Evolutionary conservation across 345 rosid genomes (phyloP).

Genomic region (Sisymbrium irio): DNA sequence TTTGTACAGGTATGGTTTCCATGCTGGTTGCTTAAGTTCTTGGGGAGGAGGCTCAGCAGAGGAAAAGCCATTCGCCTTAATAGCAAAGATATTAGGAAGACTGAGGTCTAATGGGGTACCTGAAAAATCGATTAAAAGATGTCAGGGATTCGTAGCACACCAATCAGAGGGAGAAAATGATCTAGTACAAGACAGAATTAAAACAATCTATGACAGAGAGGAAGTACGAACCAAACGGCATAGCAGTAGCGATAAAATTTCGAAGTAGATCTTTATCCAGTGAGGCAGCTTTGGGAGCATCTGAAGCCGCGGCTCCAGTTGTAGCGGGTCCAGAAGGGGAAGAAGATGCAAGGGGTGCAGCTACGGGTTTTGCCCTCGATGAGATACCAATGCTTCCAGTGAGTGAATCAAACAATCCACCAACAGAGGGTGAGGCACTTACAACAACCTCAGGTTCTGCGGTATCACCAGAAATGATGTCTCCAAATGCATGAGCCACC

Average conservation of each 20-base stretch:
- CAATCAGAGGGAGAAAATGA: no score
- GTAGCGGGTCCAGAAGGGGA: conserved; percentile 47
- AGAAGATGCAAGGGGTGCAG: conserved; percentile 74
- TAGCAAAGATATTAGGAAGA: conserved; percentile 54
- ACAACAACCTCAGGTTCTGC: conserved; percentile 86
- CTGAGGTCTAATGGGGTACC: conserved; percentile 90
- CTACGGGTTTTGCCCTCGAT: conserved; percentile 76
- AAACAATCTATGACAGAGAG: not conserved
- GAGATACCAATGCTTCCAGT: conserved; percentile 95
- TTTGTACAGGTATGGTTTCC: conserved; percentile 91
- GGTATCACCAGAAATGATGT: conserved; percentile 69
- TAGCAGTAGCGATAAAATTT: conserved; percentile 66
- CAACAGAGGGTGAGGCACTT: conserved; percentile 71
- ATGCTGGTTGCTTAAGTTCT: conserved; percentile 87
- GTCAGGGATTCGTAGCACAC: no score
- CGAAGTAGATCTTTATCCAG: conserved; percentile 78
- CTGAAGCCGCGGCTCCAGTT: conserved; percentile 52
- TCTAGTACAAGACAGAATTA: conserved; percentile 30
- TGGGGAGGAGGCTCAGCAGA: conserved; percentile 70
- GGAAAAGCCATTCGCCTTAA: conserved; percentile 77
- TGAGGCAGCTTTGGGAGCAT: conserved; percentile 67
- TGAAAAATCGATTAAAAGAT: conserved; percentile 27
- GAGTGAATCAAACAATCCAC: conserved; percentile 90
- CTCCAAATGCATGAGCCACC: conserved; percentile 88
- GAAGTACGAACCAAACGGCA: conserved; percentile 83